Percentiles rank a stretch among this genome's conserved stretches.
Conservation (phyloP, 2,329 filamentous ascomycete species). For the Microthyrium microscopicum region DNA sequence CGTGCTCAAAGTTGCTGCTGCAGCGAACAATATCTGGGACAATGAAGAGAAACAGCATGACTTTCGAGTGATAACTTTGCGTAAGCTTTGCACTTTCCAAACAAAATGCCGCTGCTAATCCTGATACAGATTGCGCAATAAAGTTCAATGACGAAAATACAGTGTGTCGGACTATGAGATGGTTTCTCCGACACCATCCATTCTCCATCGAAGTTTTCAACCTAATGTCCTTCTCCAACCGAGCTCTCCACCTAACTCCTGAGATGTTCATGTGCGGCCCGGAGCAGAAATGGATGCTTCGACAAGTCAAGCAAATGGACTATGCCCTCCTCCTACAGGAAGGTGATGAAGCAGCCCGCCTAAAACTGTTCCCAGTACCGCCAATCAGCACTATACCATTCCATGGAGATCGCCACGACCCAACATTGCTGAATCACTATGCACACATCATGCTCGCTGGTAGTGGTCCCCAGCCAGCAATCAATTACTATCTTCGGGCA, state of each 20-base stretch:
- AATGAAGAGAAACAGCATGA: constrained; percentile 49
- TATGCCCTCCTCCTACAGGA: constrained; percentile 41
- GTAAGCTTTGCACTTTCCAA: constrained; percentile 26
- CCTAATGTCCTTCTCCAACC: no score
- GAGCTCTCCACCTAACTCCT: no score
- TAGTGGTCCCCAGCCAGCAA: constrained; percentile 64
- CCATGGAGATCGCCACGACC: constrained; percentile 44
- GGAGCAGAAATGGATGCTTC: constrained; percentile 77
- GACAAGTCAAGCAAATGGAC: constrained; percentile 84
- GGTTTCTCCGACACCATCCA: constrained; percentile 68
- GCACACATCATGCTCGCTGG: constrained; percentile 78
- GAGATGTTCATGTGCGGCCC: constrained; percentile 53
- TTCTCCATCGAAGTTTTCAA: no score
- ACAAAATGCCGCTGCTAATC: constrained; percentile 12
- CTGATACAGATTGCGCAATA: constrained; percentile 56
- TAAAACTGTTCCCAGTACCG: constrained; percentile 23
- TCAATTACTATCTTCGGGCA: constrained; percentile 67
- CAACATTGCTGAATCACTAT: constrained; percentile 72
- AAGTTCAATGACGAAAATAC: constrained; percentile 63
- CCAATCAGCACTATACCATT: constrained; percentile 20
- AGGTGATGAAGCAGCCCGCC: constrained; percentile 20
- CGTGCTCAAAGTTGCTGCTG: constrained; percentile 58
- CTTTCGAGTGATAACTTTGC: constrained; percentile 63
- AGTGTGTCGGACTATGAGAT: constrained; percentile 57
- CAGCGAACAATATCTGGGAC: constrained; percentile 70